phyloP scores from a whole-genome alignment of 2,329 filamentous ascomycete genomes.

The Aspergillus sp. region DNA sequence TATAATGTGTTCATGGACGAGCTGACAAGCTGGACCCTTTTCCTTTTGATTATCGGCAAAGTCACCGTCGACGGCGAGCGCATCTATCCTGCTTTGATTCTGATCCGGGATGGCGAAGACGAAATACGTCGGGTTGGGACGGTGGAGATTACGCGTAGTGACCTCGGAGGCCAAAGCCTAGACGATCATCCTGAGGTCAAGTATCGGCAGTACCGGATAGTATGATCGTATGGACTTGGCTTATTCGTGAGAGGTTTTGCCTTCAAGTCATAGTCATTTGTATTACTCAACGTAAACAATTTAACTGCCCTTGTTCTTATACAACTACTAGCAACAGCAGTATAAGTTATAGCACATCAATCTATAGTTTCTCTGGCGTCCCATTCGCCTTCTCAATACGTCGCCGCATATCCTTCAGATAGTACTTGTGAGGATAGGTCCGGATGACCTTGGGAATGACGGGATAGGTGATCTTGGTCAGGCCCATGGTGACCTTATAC shows the following conservation, averaged over 20 bases:
- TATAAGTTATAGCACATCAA: too few relatives aligned
- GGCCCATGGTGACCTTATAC: conserved; percentile 20
- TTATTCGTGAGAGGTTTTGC: too few relatives aligned
- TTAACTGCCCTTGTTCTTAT: too few relatives aligned
- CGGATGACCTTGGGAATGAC: conserved; percentile 22
- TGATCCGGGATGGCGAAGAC: background rate
- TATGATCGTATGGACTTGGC: background rate
- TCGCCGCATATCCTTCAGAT: conserved; percentile 33
- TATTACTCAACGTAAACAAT: too few relatives aligned
- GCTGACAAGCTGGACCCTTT: background rate
- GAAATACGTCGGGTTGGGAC: background rate
- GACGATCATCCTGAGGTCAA: background rate
- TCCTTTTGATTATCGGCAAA: background rate
- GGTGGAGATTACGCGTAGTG: background rate
- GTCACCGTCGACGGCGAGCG: background rate
- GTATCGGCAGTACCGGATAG: background rate
- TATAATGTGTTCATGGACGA: background rate
- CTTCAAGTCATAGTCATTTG: too few relatives aligned
- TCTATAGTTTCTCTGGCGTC: background rate
- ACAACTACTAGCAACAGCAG: too few relatives aligned
- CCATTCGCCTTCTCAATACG: conserved; percentile 2
- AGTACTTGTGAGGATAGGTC: conserved; percentile 24
- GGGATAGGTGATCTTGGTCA: conserved; percentile 22
- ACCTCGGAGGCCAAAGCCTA: background rate
- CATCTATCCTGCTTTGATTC: background rate